Conservation (phyloP, 2,329 filamentous ascomycete genomes). For the Cercospora sesami region DNA sequence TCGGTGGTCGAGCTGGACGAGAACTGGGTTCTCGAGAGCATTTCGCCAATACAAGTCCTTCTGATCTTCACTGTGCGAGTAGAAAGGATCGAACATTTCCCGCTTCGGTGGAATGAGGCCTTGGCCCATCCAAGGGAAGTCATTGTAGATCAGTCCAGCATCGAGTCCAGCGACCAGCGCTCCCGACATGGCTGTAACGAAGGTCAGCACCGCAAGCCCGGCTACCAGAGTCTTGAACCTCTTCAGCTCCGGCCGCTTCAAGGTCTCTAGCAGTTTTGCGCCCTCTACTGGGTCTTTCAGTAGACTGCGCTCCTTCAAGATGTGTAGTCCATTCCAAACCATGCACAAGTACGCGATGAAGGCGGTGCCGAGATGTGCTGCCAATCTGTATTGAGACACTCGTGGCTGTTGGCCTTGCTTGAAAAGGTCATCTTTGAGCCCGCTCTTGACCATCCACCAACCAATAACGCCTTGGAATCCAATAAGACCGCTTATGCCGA, state of each 20-base stretch:
- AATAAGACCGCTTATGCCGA: constrained; percentile 83
- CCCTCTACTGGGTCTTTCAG: constrained; percentile 65
- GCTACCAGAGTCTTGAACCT: constrained; percentile 72
- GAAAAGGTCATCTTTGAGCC: constrained; percentile 93
- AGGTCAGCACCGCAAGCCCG: constrained; percentile 72
- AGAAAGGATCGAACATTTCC: constrained; percentile 84
- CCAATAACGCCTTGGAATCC: constrained; percentile 93
- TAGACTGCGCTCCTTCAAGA: constrained; percentile 75
- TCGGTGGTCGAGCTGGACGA: constrained; percentile 94
- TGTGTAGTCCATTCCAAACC: constrained; percentile 82
- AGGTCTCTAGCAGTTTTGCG: constrained; percentile 54
- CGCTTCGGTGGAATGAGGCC: constrained; percentile 76
- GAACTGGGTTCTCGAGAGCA: constrained; percentile 92
- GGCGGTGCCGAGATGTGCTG: constrained; percentile 83
- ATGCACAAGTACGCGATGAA: constrained; percentile 94
- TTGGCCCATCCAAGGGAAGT: constrained; percentile 92
- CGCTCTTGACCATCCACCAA: constrained; percentile 99
- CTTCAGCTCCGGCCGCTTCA: constrained; percentile 67
- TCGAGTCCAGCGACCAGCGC: constrained; percentile 92
- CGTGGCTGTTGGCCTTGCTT: constrained; percentile 85
- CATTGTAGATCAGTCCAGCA: constrained; percentile 96
- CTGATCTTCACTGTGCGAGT: constrained; percentile 73
- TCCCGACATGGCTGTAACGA: constrained; percentile 88
- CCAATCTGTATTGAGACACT: constrained; percentile 90
- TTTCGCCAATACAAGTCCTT: constrained; percentile 96